Conservation (phyloP, 768 basidiomycete species). For the Lactarius sp. region DNA sequence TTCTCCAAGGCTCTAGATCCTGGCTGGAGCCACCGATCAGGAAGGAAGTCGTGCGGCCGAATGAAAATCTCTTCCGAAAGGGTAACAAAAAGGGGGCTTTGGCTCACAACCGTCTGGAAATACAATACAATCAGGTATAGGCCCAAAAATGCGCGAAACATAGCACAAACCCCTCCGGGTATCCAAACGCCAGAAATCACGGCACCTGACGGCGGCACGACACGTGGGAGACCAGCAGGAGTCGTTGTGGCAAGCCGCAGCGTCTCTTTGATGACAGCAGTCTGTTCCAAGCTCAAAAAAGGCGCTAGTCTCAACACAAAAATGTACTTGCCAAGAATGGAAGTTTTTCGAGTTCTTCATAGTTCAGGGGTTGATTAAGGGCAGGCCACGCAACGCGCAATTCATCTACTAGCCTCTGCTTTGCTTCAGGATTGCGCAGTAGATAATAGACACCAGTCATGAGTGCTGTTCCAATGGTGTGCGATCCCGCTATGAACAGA, state of each 20-base stretch:
- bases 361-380: slow-evolving; percentile 9
- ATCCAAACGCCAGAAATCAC: slow-evolving; percentile 9
- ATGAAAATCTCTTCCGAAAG: slow-evolving; percentile 20
- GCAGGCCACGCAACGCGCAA: slow-evolving; percentile 9
- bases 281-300: slow-evolving; percentile 1
- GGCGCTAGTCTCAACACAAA: not conserved
- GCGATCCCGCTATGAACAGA: slow-evolving; percentile 16
- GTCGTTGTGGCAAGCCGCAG: not conserved
- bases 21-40: slow-evolving; percentile 24
- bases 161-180: slow-evolving; percentile 15
- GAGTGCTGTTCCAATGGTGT: slow-evolving; percentile 16
- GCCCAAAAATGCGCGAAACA: not conserved
- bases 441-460: slow-evolving; percentile 11
- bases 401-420: slow-evolving; percentile 10
- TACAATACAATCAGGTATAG: not conserved
- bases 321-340: slow-evolving; percentile 14
- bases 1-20: slow-evolving; percentile 16
- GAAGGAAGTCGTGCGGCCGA: slow-evolving; percentile 21
- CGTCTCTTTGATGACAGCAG: slow-evolving; percentile 18
- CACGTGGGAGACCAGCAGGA: slow-evolving; percentile 16
- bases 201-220: slow-evolving; percentile 14
- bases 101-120: slow-evolving; percentile 13
- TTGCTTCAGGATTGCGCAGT: slow-evolving; percentile 2
- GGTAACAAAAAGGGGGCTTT: slow-evolving; percentile 18
- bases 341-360: slow-evolving; percentile 17